Percentiles rank a stretch among this genome's conserved stretches.
Evolutionary conservation across 306 rosid genomes (phyloP).

Genomic region (Malus asiatica): DNA sequence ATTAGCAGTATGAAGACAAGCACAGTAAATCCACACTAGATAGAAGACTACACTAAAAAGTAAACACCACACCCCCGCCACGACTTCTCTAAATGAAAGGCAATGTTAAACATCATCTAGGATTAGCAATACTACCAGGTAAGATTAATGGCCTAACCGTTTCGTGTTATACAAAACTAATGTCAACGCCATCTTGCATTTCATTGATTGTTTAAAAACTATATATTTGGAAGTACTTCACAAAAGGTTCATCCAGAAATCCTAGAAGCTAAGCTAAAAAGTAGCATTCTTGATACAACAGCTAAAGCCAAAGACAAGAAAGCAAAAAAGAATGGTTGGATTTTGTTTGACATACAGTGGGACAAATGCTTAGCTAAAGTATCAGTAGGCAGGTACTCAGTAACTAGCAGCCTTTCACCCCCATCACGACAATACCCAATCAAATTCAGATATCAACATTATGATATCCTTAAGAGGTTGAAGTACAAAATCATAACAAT

Average conservation of each 20-base stretch:
- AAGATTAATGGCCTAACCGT: background rate
- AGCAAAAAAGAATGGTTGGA: background rate
- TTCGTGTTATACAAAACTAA: background rate
- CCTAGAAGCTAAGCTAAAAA: background rate
- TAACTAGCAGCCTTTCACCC: slow-evolving; percentile 84
- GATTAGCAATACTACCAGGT: background rate
- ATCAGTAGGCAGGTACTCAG: slow-evolving; percentile 93
- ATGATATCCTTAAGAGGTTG: background rate
- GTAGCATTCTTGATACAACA: background rate
- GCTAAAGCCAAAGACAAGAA: background rate
- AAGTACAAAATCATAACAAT: background rate
- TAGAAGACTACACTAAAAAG: too few species aligned
- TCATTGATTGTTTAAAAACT: background rate
- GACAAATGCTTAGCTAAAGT: slow-evolving; percentile 94
- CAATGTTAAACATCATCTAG: background rate
- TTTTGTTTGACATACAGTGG: slow-evolving; percentile 51
- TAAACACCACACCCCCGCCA: background rate
- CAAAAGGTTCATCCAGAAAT: background rate
- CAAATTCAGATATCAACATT: slow-evolving; percentile 14
- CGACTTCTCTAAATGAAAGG: background rate
- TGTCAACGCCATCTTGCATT: background rate
- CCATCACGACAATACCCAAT: slow-evolving; percentile 92
- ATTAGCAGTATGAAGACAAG: too few species aligned
- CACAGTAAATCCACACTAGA: too few species aligned
- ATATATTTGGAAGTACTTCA: background rate